These are phyloP conservation scores for Fusarium siculi DNA, from an alignment of 2,329 filamentous ascomycete genomes.

Conservation along the genomic window DNA sequence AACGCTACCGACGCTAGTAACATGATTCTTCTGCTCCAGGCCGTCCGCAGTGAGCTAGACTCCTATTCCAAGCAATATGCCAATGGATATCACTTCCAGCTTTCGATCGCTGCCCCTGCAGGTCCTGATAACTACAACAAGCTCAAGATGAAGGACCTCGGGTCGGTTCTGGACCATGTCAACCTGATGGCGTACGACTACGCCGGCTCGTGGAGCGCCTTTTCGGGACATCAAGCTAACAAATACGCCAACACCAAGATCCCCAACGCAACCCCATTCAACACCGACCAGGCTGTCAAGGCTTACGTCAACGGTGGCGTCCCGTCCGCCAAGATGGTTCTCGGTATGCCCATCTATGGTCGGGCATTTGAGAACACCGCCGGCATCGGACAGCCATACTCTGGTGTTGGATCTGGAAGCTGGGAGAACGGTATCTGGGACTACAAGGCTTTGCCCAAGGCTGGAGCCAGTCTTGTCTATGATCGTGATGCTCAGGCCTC, in stretches of 20 bases:
- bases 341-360: constrained; percentile 85
- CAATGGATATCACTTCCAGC: constrained; percentile 58
- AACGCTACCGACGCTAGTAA: constrained; percentile 52
- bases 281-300: constrained; percentile 69
- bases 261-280: constrained; percentile 73
- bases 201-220: constrained; percentile 73
- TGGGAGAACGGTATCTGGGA: constrained; percentile 83
- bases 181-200: constrained; percentile 81
- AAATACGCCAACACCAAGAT: constrained; percentile 66
- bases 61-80: constrained; percentile 54
- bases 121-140: constrained; percentile 59
- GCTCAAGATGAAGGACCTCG: constrained; percentile 59
- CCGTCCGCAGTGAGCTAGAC: constrained; percentile 58
- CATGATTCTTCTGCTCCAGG: constrained; percentile 54
- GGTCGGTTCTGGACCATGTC: constrained; percentile 62
- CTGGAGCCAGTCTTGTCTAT: constrained; percentile 65
- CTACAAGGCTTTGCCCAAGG: constrained; percentile 78
- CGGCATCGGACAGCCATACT: constrained; percentile 48
- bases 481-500: constrained; percentile 69
- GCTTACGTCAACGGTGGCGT: constrained; percentile 73
- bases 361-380: constrained; percentile 66
- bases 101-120: constrained; percentile 63
- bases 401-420: constrained; percentile 71
- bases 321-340: constrained; percentile 71
- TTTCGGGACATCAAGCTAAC: constrained; percentile 76